Evolutionary conservation across 768 basidiomycete genomes (phyloP).

Genomic region (Trametes punicea): DNA sequence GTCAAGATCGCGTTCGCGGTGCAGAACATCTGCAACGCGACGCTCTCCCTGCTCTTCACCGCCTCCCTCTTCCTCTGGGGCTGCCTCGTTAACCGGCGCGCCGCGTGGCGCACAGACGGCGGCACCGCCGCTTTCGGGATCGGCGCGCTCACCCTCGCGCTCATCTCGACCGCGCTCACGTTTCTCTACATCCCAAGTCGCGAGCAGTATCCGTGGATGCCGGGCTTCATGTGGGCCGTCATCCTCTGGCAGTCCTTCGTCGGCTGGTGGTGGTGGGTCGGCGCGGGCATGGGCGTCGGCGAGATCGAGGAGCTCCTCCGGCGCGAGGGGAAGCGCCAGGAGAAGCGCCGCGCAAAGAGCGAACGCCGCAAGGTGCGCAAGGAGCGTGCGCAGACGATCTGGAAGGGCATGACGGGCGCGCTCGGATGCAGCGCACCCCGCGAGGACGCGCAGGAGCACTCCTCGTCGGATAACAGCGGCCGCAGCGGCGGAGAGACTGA

Average conservation of each 20-base stretch:
- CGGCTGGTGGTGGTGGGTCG: constrained; percentile 99
- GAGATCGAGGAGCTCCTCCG: constrained; percentile 64
- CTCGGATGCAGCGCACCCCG: constrained; percentile 29
- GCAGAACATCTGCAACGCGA: constrained; percentile 93
- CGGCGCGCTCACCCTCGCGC: constrained; percentile 78
- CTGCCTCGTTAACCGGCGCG: constrained; percentile 77
- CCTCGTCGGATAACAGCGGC: constrained; percentile 13
- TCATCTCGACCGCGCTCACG: constrained; percentile 80
- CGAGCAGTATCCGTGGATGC: constrained; percentile 90
- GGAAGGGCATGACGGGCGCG: constrained; percentile 53
- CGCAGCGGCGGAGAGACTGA: background rate
- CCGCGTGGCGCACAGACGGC: constrained; percentile 96
- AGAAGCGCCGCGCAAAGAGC: constrained; percentile 43
- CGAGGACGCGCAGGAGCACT: background rate
- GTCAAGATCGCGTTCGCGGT: constrained; percentile 65
- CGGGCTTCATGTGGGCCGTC: constrained; percentile 84
- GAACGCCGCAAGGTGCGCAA: constrained; percentile 48
- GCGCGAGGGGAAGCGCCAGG: constrained; percentile 51
- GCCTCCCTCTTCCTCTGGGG: constrained; percentile 91
- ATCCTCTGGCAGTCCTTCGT: constrained; percentile 97
- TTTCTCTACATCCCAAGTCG: constrained; percentile 82
- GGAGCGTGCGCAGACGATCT: constrained; percentile 53
- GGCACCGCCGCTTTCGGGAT: constrained; percentile 93
- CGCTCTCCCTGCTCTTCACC: constrained; percentile 94
- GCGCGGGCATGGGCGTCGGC: constrained; percentile 78